Base-by-base conservation (phyloP, 2,329 filamentous ascomycete species). In the Hypoxylon sp. region DNA sequence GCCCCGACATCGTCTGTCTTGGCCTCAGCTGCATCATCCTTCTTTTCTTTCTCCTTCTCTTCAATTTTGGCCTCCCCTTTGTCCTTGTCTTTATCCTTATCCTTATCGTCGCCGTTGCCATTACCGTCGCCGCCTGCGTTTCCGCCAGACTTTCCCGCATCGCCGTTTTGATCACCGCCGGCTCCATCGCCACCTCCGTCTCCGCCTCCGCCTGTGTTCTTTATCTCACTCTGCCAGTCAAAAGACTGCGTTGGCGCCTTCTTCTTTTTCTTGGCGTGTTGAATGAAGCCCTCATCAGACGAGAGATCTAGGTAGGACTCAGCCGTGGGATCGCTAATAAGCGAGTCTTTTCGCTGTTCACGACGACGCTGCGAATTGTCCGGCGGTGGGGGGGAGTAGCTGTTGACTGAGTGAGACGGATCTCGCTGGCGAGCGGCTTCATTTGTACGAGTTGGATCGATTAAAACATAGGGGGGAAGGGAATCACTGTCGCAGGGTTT, bases 271-370 rank as follows among this genome's bases (percentile, higher is more conserved):
- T 86, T 85, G 2, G 81, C 84, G 39, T 83, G 84, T 74, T 90
- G 85, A 56, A 83, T 82, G 79, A 84, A 88, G 53, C 83, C 86
- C 46, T 87, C 82, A 57, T 84, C 79, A 26, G 84, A 87, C 22
- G 82, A 81, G 64, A 92, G 87, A 74, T 92, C 89, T 55, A 92
- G 80, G 31, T 81, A 79, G 19, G 81, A 75, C 42, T 80, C 77
- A 72, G 81, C 79, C 39, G 77, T 80, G n/a, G 84, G 85, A 70
- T 87, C 84, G 44, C 71, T 70, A 35, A 88, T 79, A 5, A 87
- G 73, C 17, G 68, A 68, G 48, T 75, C 68, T 44, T 65, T 64
- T 44, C 46, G 73, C 79, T 77, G 68, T 79, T 73, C 26, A 75
- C 75, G 53, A 65, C 53, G 74, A 68, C 52, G 73, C 35, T 65